Conservation (phyloP, 805 yeast species). For the Pichia phayaonensis region DNA sequence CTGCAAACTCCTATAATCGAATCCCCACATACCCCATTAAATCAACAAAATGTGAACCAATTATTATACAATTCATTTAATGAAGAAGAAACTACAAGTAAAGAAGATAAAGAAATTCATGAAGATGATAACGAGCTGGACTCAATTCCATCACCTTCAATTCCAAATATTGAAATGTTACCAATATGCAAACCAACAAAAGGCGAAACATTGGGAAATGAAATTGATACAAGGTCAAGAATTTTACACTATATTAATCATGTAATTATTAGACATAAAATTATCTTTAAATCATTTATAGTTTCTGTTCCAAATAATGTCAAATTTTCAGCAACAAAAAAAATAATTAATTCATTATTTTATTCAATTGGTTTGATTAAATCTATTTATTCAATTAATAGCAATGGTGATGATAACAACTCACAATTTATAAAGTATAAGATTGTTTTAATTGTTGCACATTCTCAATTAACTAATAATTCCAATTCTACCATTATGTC, state of each 20-base stretch:
- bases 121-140: neutral
- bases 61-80: neutral
- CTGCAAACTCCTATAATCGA: neutral
- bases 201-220: neutral
- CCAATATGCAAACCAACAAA: neutral
- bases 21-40: conserved; percentile 4
- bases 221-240: conserved; percentile 5
- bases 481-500: neutral
- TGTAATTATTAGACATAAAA: conserved; percentile 11
- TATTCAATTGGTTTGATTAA: conserved; percentile 8
- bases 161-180: conserved; percentile 1
- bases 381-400: neutral
- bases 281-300: conserved; percentile 5
- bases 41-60: conserved; percentile 4
- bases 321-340: neutral
- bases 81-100: neutral
- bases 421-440: conserved; percentile 1
- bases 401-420: neutral
- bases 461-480: neutral
- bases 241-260: conserved; percentile 12
- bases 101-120: neutral
- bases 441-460: conserved; percentile 1
- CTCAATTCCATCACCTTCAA: conserved; percentile 9
- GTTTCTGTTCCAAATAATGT: conserved; percentile 7
- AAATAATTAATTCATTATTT: conserved; percentile 5